Conservation (phyloP, 441 rosid genomes). For the Syzygium malaccense region DNA sequence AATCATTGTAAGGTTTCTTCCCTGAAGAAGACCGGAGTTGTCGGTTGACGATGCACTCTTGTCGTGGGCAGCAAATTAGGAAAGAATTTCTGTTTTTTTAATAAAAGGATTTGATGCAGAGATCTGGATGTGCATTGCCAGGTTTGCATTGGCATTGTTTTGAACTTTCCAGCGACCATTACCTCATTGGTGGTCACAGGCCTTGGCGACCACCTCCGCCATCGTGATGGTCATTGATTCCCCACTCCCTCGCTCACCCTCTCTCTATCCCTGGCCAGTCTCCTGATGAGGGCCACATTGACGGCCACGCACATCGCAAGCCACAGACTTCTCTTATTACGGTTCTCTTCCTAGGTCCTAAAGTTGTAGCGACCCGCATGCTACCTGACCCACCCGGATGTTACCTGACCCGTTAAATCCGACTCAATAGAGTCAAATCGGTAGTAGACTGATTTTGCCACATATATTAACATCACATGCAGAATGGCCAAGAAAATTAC, state of each 20-base stretch:
- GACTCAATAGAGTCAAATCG: background rate
- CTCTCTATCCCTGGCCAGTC: too few relatives aligned
- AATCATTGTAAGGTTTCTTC: background rate
- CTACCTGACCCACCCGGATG: background rate
- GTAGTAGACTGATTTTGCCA: background rate
- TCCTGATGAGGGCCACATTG: background rate
- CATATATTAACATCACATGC: background rate
- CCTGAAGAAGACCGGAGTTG: background rate
- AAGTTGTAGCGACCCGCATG: background rate
- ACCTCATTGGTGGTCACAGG: background rate
- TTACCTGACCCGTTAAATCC: background rate
- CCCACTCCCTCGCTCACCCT: background rate
- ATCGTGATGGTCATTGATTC: background rate
- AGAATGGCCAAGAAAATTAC: background rate
- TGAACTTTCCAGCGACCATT: background rate
- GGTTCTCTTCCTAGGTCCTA: background rate
- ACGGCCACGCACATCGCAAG: background rate
- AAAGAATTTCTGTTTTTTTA: background rate
- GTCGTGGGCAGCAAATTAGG: background rate
- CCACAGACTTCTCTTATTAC: background rate
- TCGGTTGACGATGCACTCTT: background rate
- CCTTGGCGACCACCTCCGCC: background rate
- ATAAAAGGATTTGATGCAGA: background rate
- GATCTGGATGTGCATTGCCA: background rate
- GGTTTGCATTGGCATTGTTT: background rate